These are phyloP conservation scores for Sporothrix luriei DNA, from an alignment of 2,329 filamentous ascomycete genomes.

Conservation along the genomic window DNA sequence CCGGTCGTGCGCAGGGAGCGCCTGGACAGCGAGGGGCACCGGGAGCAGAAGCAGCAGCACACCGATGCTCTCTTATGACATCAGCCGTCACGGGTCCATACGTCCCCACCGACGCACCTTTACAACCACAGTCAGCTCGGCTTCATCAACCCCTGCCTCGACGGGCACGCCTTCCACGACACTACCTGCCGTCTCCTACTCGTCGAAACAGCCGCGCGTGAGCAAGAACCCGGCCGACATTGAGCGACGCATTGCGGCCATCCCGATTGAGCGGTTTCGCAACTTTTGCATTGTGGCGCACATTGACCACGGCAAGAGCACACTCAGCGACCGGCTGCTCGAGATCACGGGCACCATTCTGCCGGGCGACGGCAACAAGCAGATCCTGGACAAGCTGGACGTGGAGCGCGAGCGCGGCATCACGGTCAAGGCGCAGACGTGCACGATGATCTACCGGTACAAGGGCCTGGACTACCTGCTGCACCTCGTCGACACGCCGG, in stretches of 20 bases:
- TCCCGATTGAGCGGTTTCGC: conserved; percentile 77
- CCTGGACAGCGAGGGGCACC: neutral
- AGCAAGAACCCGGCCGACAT: conserved; percentile 46
- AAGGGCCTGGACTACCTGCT: conserved; percentile 85
- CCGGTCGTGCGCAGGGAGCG: neutral
- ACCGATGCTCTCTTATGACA: neutral
- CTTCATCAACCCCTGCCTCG: neutral
- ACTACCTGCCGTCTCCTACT: neutral
- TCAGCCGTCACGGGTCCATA: too few species aligned
- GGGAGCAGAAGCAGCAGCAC: neutral
- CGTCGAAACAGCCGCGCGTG: conserved; percentile 8
- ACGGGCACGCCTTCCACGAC: neutral
- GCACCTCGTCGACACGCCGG: conserved; percentile 94
- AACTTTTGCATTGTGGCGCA: conserved; percentile 99
- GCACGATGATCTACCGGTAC: conserved; percentile 93
- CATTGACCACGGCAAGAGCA: conserved; percentile 98
- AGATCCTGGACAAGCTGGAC: conserved; percentile 95
- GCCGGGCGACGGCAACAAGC: conserved; percentile 79
- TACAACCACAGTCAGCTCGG: neutral
- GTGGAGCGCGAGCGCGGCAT: conserved; percentile 96
- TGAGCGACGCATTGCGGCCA: conserved; percentile 66
- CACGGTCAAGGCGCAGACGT: conserved; percentile 98
- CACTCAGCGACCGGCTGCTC: conserved; percentile 85
- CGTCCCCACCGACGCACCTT: neutral
- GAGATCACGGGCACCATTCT: conserved; percentile 93